Evolutionary conservation across 1,284 basidiomycete species (phyloP).

Genomic region (Entoloma clypeatum): DNA sequence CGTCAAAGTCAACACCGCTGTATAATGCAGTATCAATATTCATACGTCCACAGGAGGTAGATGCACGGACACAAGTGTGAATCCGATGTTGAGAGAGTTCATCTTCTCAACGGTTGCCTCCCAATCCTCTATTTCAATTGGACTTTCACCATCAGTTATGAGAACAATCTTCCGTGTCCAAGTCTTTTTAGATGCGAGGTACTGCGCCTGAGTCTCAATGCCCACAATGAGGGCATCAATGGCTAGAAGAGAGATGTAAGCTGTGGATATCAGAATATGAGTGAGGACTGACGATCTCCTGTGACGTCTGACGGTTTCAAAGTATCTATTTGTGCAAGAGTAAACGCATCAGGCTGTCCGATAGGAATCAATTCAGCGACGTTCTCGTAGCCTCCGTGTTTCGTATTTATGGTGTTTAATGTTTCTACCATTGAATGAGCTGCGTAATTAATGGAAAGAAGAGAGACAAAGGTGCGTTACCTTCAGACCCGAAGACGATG

Average conservation of each 20-base stretch:
- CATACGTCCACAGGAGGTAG: conserved; percentile 1
- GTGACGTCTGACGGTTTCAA: conserved; percentile 57
- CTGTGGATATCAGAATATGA: not conserved
- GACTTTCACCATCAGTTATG: conserved; percentile 77
- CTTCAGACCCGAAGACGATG: conserved; percentile 78
- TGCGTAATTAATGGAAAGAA: conserved; percentile 8
- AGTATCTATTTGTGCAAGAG: conserved; percentile 68
- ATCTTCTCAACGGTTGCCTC: conserved; percentile 71
- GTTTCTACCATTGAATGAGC: conserved; percentile 57
- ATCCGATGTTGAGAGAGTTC: conserved; percentile 49
- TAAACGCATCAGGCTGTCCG: conserved; percentile 70
- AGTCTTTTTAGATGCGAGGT: conserved; percentile 60
- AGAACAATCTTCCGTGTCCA: conserved; percentile 83
- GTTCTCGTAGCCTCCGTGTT: conserved; percentile 68
- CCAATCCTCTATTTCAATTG: conserved; percentile 70
- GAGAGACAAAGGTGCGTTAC: conserved; percentile 35
- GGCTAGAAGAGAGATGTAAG: conserved; percentile 43
- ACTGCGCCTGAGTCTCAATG: conserved; percentile 68
- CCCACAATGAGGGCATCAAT: conserved; percentile 86
- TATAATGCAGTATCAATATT: conserved; percentile 5
- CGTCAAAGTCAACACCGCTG: conserved; percentile 84
- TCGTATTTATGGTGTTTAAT: conserved; percentile 66
- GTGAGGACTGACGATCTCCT: conserved; percentile 61
- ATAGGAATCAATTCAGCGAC: conserved; percentile 79
- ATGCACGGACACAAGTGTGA: conserved; percentile 61